Base-by-base conservation (phyloP, 441 rosid species). In the Populus hybrid region DNA sequence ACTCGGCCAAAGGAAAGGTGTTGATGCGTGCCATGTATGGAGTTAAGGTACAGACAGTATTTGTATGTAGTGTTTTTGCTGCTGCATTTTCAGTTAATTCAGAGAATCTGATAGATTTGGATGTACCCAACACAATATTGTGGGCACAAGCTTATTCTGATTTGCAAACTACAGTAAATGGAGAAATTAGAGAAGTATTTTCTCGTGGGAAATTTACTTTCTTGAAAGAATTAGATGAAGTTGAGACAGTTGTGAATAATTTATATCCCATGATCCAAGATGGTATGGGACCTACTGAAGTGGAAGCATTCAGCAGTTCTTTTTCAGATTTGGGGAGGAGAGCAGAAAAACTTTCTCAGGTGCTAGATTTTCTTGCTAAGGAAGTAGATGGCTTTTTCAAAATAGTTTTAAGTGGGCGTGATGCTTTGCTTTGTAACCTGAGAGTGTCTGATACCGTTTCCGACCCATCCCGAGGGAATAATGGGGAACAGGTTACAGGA, bases 1-100 rank as follows among this genome's bases (percentile, higher is more conserved):
- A 95, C 87, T 91, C 97, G n/a, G 82, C 93, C 26, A 90, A 92
- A 81, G 99, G 95, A 11, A 91, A 95, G 85, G 97, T 93, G 36
- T 76, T 95, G 87, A 90, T 91, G 97, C 91, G 88, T 1, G 98
- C 98, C 29, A 79, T 95, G 82, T 91, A 88, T 45, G 98, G 97
- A 61, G 97, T 92, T 38, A 95, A 93, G 88, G 97, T 91, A 75
- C 85, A 84, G 78, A 93, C 97, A 35, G 73, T 91, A 21, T 94
- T 89, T 75, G 83, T 92, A 7, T 92, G 90, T 61, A 83, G 93
- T 72, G 87, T 91, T 18, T 90, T 93, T 75, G 88, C 93, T 66
- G 89, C 97, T 21, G 93, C 88, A 4, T 91, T 94, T 82, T 87
- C 99, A 24, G 90, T 92, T 74, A 89, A 97, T 7, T 76, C 88